Evolutionary conservation across 441 rosid genomes (phyloP).

Genomic region (Erodium texanum): DNA sequence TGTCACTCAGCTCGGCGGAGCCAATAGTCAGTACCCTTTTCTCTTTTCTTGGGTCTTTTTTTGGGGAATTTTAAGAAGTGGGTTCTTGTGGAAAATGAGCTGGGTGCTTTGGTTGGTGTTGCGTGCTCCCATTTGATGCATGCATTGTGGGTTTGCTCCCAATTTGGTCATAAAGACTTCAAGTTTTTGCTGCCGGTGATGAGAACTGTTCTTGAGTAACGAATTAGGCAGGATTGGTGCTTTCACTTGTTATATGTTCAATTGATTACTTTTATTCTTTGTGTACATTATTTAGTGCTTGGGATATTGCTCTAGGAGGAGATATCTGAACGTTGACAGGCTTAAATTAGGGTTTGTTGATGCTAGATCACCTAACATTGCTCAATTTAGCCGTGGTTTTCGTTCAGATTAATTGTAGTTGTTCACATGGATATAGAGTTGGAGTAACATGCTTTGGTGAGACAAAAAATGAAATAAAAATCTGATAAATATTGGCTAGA

Average conservation of each 20-base stretch:
- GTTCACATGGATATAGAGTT: not conserved
- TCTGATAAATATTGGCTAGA: not conserved
- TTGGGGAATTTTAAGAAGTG: not conserved
- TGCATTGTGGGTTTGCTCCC: not conserved
- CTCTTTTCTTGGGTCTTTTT: not conserved
- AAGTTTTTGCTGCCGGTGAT: not conserved
- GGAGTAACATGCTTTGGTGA: not conserved
- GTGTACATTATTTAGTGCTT: not conserved
- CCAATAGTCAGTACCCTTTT: constrained; percentile 34
- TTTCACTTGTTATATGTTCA: not conserved
- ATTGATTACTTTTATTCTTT: not conserved
- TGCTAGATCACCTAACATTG: not conserved
- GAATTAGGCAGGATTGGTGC: not conserved
- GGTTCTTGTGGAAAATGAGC: not conserved
- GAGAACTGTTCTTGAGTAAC: not conserved
- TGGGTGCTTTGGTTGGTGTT: not conserved
- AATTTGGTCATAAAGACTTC: not conserved
- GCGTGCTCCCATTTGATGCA: not conserved
- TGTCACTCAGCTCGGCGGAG: constrained; percentile 63
- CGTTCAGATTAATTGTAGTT: too few species aligned
- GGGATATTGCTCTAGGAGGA: not conserved
- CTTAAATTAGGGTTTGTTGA: not conserved
- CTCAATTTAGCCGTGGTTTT: not conserved
- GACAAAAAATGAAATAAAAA: not conserved
- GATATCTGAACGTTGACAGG: not conserved